phyloP scores from a whole-genome alignment of 1,284 basidiomycete species.

The Cutaneotrichosporon daszewskae region DNA sequence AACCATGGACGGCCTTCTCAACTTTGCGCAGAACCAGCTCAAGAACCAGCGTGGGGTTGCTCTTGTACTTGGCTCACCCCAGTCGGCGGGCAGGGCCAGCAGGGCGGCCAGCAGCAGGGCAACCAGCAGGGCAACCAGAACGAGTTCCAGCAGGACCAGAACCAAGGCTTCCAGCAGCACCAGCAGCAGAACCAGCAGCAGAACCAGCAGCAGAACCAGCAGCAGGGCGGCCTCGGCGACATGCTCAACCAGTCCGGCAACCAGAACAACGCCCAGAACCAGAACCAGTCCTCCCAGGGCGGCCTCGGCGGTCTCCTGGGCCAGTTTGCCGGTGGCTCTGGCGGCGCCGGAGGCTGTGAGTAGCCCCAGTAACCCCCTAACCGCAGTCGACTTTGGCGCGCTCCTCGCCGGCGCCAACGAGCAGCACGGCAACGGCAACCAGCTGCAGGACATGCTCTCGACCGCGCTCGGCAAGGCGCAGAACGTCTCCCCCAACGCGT shows the following conservation, averaged over 20 bases:
- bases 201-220: slow-evolving; percentile 2
- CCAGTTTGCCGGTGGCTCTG: slow-evolving; percentile 4
- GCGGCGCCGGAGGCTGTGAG: slow-evolving; percentile 7
- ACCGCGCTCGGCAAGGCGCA: slow-evolving; percentile 42
- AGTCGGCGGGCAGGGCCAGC: slow-evolving; percentile 13
- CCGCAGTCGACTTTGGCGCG: slow-evolving; percentile 36
- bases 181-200: slow-evolving; percentile 1
- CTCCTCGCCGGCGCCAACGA: slow-evolving; percentile 38
- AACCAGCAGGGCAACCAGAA: slow-evolving; percentile 7
- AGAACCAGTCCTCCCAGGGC: slow-evolving; percentile 13
- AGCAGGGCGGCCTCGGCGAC: slow-evolving; percentile 9
- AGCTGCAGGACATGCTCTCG: slow-evolving; percentile 33
- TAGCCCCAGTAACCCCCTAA: not conserved
- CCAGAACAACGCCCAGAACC: slow-evolving; percentile 5
- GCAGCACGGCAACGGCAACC: slow-evolving; percentile 37
- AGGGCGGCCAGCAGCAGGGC: slow-evolving; percentile 10
- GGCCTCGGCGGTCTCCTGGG: slow-evolving; percentile 8
- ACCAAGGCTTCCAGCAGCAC: not conserved
- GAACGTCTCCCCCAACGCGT: slow-evolving; percentile 6
- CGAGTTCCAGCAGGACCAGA: slow-evolving; percentile 4
- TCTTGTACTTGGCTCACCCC: slow-evolving; percentile 2
- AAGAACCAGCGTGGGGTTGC: slow-evolving; percentile 16
- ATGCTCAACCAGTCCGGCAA: too few species aligned
- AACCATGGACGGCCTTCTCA: slow-evolving; percentile 34
- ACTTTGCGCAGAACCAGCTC: slow-evolving; percentile 27